A percentile compares a stretch with the other conserved stretches of the same genome.
Evolutionary conservation across 164 flowering plant genomes (phyloP).

Genomic region (Echeveria elegans): DNA sequence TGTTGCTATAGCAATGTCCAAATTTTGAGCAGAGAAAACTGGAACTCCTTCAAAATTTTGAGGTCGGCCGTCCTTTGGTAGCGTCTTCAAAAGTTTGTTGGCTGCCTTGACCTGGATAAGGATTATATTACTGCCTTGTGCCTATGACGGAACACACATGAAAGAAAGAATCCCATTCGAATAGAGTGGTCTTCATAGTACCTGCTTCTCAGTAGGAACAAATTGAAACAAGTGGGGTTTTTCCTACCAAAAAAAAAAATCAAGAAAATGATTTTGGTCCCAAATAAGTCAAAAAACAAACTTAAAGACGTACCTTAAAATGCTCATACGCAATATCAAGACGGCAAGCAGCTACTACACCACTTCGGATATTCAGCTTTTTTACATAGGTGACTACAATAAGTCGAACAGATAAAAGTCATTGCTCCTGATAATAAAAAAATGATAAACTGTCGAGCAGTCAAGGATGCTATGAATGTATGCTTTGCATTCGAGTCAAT

Average conservation of each 20-base stretch:
- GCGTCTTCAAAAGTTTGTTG: slow-evolving; percentile 60
- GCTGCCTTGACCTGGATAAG: slow-evolving; percentile 74
- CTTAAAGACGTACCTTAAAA: slow-evolving; percentile 69
- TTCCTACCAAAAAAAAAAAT: slow-evolving; percentile 51
- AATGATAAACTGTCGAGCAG: background rate
- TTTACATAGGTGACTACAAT: slow-evolving; percentile 72
- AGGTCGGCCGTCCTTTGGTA: slow-evolving; percentile 30
- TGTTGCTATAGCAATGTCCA: slow-evolving; percentile 90
- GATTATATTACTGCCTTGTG: slow-evolving; percentile 10
- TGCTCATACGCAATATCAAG: slow-evolving; percentile 94
- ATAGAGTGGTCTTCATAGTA: slow-evolving; percentile 13
- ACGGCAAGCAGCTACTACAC: slow-evolving; percentile 92
- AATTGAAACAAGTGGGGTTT: slow-evolving; percentile 85
- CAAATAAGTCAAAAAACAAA: too few species aligned
- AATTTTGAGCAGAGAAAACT: slow-evolving; percentile 84
- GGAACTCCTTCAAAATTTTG: slow-evolving; percentile 77
- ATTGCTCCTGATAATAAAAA: background rate
- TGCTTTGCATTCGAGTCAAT: background rate
- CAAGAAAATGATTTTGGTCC: slow-evolving; percentile 6
- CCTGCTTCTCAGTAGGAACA: slow-evolving; percentile 88
- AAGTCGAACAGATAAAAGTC: background rate
- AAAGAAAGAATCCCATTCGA: background rate
- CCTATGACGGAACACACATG: too few species aligned
- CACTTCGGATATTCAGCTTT: slow-evolving; percentile 81
- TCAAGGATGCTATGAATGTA: background rate